Conservation (phyloP, 2,329 filamentous ascomycete species). For the Ophiocordyceps robertsii region DNA sequence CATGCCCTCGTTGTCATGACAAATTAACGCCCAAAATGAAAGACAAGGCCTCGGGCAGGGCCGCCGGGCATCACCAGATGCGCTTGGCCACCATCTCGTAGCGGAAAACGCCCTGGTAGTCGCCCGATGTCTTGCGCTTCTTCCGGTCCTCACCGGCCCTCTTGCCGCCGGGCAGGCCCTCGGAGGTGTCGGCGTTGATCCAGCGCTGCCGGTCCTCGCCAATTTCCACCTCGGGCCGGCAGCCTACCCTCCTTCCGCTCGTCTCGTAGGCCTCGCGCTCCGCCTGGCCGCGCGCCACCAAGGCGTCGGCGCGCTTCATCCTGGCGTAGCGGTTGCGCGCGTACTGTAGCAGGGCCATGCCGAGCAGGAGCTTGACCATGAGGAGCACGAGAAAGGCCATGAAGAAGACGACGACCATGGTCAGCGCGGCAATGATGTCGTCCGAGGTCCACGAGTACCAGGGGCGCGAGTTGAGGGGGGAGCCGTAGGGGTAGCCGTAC, state of each 20-base stretch:
- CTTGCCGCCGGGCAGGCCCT: conserved; percentile 36
- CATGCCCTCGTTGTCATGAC: neutral
- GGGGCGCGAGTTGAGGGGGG: conserved; percentile 22
- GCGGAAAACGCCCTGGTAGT: conserved; percentile 55
- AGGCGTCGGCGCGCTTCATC: conserved; percentile 61
- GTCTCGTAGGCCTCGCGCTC: conserved; percentile 49
- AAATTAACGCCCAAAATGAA: neutral
- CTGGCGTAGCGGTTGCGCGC: conserved; percentile 63
- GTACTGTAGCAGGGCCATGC: conserved; percentile 74
- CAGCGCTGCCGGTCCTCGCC: conserved; percentile 74
- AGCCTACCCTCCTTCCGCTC: conserved; percentile 62
- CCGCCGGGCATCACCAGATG: conserved; percentile 56
- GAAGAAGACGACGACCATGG: conserved; percentile 79
- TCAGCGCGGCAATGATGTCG: conserved; percentile 59
- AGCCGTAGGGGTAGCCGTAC: conserved; percentile 42
- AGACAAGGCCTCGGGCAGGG: too few species aligned
- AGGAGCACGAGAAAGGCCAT: conserved; percentile 75
- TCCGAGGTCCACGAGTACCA: conserved; percentile 52
- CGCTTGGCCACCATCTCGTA: conserved; percentile 96
- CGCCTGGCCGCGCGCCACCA: conserved; percentile 27
- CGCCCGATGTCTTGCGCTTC: conserved; percentile 28
- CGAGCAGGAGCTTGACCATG: conserved; percentile 71
- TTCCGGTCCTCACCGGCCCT: conserved; percentile 27
- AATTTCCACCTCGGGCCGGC: conserved; percentile 76
- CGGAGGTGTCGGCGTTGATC: conserved; percentile 77